These are phyloP conservation scores for Oldenlandia corymbosa DNA, from an alignment of 257 asterid genomes.

Conservation along the genomic window DNA sequence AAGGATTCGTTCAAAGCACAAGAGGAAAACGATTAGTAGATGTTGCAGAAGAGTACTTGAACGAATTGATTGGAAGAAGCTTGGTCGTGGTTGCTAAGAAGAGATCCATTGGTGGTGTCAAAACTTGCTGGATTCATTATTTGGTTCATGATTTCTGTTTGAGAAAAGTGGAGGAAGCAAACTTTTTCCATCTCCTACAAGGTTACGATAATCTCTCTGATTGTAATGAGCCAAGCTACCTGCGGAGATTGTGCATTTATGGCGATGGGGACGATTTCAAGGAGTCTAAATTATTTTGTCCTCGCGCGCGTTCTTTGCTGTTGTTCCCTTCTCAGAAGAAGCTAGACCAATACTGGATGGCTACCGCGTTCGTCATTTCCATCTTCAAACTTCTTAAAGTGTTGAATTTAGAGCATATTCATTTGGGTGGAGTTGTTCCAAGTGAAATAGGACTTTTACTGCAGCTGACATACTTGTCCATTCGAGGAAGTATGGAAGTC, in stretches of 20 bases:
- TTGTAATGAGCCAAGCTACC: no score
- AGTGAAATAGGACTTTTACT: no score
- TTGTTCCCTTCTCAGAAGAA: neutral
- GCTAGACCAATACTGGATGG: no score
- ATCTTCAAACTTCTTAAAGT: slow-evolving; percentile 1
- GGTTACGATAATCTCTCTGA: no score
- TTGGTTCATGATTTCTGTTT: neutral
- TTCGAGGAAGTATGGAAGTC: neutral
- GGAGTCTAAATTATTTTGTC: neutral
- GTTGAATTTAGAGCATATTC: neutral
- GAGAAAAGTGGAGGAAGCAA: no score
- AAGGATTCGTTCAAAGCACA: slow-evolving; percentile 1
- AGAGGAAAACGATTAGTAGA: neutral
- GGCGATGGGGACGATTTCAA: no score
- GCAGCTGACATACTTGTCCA: slow-evolving; percentile 1
- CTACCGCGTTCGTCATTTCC: neutral
- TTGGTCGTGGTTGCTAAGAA: neutral
- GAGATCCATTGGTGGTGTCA: slow-evolving; percentile 9
- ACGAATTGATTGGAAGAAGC: slow-evolving; percentile 5
- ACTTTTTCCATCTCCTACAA: no score
- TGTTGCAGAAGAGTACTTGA: slow-evolving; percentile 6
- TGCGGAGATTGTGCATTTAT: no score
- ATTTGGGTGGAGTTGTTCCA: no score
- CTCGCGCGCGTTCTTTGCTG: neutral
- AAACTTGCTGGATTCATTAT: slow-evolving; percentile 3